Evolutionary conservation across 2,329 filamentous ascomycete species (phyloP).

Genomic region (Aspergillus sp.): DNA sequence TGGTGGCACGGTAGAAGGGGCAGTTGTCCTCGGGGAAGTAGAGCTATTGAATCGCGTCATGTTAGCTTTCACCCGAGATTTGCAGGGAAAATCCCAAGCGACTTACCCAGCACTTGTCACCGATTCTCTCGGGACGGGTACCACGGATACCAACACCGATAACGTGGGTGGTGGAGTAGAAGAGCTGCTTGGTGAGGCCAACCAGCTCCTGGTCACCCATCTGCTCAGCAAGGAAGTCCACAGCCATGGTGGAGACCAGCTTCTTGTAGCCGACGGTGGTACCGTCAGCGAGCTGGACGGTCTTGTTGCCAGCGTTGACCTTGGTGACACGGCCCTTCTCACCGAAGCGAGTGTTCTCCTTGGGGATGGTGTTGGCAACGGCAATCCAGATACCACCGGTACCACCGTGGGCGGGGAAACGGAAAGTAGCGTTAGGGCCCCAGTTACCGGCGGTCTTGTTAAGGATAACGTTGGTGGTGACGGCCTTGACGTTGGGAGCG

Average conservation of each 20-base stretch:
- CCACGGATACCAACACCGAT: conserved; percentile 95
- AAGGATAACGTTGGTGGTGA: conserved; percentile 91
- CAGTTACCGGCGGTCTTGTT: conserved; percentile 96
- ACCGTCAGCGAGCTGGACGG: conserved; percentile 78
- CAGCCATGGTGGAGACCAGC: conserved; percentile 93
- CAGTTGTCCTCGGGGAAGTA: conserved; percentile 99
- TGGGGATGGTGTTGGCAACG: conserved; percentile 86
- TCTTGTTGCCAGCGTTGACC: conserved; percentile 82
- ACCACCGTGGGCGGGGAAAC: conserved; percentile 91
- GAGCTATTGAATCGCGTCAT: conserved; percentile 52
- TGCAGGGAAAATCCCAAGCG: background rate
- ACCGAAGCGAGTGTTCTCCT: conserved; percentile 89
- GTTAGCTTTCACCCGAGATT: background rate
- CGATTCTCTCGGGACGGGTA: conserved; percentile 87
- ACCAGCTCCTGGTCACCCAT: conserved; percentile 87
- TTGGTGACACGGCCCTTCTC: conserved; percentile 79
- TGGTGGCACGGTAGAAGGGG: conserved; percentile 98
- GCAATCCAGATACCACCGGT: conserved; percentile 99
- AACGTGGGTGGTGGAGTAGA: conserved; percentile 96
- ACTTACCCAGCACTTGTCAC: conserved; percentile 96
- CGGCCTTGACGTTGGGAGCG: conserved; percentile 89
- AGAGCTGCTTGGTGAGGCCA: conserved; percentile 82
- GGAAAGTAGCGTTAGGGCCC: conserved; percentile 98
- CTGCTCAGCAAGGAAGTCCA: conserved; percentile 81
- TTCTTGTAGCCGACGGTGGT: conserved; percentile 88